phyloP scores from a whole-genome alignment of 805 yeast species.

The Sungouiella thailandica region DNA sequence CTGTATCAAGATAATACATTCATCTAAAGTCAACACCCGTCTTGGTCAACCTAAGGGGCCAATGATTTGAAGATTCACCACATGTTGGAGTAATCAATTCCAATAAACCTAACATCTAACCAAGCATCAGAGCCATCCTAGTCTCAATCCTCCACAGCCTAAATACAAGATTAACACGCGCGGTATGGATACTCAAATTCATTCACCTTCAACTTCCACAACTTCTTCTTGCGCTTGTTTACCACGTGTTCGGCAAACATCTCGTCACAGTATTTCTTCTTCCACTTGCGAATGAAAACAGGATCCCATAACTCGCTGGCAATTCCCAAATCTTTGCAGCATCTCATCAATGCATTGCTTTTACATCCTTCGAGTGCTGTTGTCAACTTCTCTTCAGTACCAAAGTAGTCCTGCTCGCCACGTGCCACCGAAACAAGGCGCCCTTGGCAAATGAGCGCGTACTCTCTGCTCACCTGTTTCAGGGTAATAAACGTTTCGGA shows the following conservation, averaged over 20 bases:
- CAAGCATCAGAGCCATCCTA: no score
- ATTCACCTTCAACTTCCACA: slow-evolving; percentile 81
- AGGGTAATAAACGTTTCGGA: slow-evolving; percentile 76
- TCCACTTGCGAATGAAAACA: slow-evolving; percentile 55
- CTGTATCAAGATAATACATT: no score
- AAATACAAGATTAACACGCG: slow-evolving; percentile 6
- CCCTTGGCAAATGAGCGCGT: slow-evolving; percentile 82
- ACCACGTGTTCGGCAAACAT: slow-evolving; percentile 79
- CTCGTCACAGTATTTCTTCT: slow-evolving; percentile 58
- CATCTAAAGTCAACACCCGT: no score
- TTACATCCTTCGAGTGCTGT: slow-evolving; percentile 98
- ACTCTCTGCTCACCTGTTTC: slow-evolving; percentile 79
- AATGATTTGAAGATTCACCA: no score
- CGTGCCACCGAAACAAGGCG: slow-evolving; percentile 86
- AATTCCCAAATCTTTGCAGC: slow-evolving; percentile 95
- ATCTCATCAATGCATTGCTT: slow-evolving; percentile 94
- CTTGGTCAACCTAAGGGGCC: no score
- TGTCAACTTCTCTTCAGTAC: slow-evolving; percentile 75
- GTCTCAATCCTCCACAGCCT: no score
- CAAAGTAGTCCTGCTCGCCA: slow-evolving; percentile 92
- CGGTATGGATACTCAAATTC: slow-evolving; percentile 84
- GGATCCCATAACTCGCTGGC: slow-evolving; percentile 99
- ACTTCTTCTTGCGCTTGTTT: slow-evolving; percentile 80
- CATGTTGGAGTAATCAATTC: no score
- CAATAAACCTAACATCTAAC: no score